Evolutionary conservation across 73 alveolate genomes (phyloP).

Genomic region (Vitrella brassicaformis): DNA sequence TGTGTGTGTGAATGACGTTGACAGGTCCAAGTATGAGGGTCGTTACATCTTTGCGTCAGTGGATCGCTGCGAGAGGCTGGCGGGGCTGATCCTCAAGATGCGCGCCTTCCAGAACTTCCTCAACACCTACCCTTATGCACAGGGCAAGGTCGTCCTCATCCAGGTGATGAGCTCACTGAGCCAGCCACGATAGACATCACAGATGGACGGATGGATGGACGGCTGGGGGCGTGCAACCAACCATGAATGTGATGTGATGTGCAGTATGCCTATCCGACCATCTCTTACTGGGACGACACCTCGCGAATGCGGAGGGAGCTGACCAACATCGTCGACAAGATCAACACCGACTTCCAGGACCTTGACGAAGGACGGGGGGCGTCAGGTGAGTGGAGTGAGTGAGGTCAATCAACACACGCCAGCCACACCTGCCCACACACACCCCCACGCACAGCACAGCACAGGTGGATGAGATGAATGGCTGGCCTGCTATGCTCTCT

Average conservation of each 20-base stretch:
- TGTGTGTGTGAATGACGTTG: not conserved
- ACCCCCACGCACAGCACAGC: no score
- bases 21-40: not conserved
- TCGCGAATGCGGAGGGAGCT: not conserved
- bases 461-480: no score
- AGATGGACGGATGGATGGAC: no score
- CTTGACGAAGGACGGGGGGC: slow-evolving; percentile 1
- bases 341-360: slow-evolving; percentile 31
- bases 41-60: slow-evolving; percentile 18
- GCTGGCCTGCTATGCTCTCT: no score
- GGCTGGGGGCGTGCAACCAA: no score
- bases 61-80: slow-evolving; percentile 36
- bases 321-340: slow-evolving; percentile 7
- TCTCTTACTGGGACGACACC: not conserved
- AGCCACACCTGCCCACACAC: no score
- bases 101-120: slow-evolving; percentile 32
- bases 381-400: slow-evolving; percentile 23
- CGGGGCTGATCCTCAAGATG: slow-evolving; percentile 35
- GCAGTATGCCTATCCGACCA: not conserved
- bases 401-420: slow-evolving; percentile 32
- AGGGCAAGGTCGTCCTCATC: slow-evolving; percentile 7
- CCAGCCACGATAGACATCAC: no score
- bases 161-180: no score
- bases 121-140: slow-evolving; percentile 17
- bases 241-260: no score